Evolutionary conservation across 768 basidiomycete species (phyloP).

Genomic region (Serendipita vermifera): DNA sequence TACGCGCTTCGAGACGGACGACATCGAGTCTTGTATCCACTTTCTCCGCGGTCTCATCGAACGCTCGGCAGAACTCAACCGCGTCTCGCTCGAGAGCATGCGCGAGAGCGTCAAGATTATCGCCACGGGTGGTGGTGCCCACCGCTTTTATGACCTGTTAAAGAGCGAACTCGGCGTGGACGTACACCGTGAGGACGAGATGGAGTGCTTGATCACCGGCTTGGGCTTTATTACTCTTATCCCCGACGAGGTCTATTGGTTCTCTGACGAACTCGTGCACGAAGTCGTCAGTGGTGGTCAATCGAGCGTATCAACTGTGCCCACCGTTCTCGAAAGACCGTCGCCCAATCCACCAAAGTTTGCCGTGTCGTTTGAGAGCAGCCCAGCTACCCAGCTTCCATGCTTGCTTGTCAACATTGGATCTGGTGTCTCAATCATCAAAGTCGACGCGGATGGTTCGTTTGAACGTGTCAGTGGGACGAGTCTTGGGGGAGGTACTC

Average conservation of each 20-base stretch:
- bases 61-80: conserved; percentile 72
- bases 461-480: conserved; percentile 97
- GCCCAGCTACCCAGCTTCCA: conserved; percentile 79
- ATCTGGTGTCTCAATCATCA: conserved; percentile 94
- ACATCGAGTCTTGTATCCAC: conserved; percentile 68
- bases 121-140: conserved; percentile 96
- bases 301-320: conserved; percentile 15
- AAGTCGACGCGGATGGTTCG: conserved; percentile 86
- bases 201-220: conserved; percentile 96
- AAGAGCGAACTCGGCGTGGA: conserved; percentile 63
- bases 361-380: conserved; percentile 73
- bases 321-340: conserved; percentile 56
- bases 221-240: conserved; percentile 92
- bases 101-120: conserved; percentile 86
- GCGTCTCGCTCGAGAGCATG: conserved; percentile 84
- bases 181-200: conserved; percentile 87
- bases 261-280: conserved; percentile 90
- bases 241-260: conserved; percentile 96
- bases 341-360: conserved; percentile 83
- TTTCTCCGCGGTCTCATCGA: conserved; percentile 83
- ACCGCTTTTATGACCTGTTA: conserved; percentile 83
- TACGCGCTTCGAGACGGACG: conserved; percentile 87
- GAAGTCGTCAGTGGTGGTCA: conserved; percentile 28
- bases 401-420: conserved; percentile 97
- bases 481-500: conserved; percentile 89